A percentile compares a stretch with the other conserved stretches of the same genome.
Conservation (phyloP, 129 eudicot species). For the Helianthus tuberosus region DNA sequence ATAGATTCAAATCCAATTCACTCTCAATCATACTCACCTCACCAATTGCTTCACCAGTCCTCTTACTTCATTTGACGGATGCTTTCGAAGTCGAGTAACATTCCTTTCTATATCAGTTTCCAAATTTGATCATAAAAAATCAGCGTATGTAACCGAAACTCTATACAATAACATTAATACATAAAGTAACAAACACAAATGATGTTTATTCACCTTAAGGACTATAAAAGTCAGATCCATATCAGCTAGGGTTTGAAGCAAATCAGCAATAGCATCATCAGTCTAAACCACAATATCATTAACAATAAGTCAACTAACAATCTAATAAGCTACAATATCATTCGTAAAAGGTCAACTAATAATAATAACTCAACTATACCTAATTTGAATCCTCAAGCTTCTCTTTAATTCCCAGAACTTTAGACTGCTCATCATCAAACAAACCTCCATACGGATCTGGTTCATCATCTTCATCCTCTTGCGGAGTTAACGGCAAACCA, state of each 20-base stretch:
- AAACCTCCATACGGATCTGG: constrained; percentile 68
- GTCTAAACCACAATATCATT: constrained; percentile 29
- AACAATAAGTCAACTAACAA: background rate
- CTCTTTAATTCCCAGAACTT: constrained; percentile 61
- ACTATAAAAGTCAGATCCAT: constrained; percentile 88
- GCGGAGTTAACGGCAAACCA: constrained; percentile 46
- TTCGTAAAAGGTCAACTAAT: no score
- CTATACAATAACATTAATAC: background rate
- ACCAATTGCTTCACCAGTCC: constrained; percentile 80
- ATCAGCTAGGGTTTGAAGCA: constrained; percentile 82
- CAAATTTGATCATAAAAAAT: constrained; percentile 20
- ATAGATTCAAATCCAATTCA: background rate
- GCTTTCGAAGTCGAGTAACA: constrained; percentile 84
- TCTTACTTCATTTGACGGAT: constrained; percentile 70
- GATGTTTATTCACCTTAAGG: constrained; percentile 53
- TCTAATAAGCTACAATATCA: background rate
- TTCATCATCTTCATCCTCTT: no score
- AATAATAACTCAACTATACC: constrained; percentile 37
- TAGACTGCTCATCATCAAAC: constrained; percentile 72
- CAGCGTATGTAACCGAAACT: background rate
- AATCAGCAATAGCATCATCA: constrained; percentile 66
- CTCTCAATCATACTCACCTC: constrained; percentile 44
- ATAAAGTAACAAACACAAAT: background rate
- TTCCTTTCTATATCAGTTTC: constrained; percentile 94
- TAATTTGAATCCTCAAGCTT: constrained; percentile 76